Conservation (phyloP, 176 grass and related monocot species). For the Triticum aestivum region IWGSC_CS_RefSeq_v2.1 NC_057804.1:467176059-467176558, state of each 20-base stretch:
- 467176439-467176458: background rate
- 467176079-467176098: conserved; percentile 87
- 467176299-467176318: background rate
- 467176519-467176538: too few relatives aligned
- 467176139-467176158: background rate
- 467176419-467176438: background rate
- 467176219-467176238: background rate
- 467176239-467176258: background rate
- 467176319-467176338: background rate
- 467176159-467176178: background rate
- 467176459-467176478: background rate
- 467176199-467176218: background rate
- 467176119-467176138: background rate
- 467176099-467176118: background rate
- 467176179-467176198: background rate
- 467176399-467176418: background rate
- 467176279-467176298: background rate
- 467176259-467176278: background rate
- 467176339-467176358: background rate
- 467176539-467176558: too few relatives aligned
- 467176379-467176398: background rate
- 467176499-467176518: too few relatives aligned
- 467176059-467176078: conserved; percentile 39
- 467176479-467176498: background rate
- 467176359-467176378: background rate